Percentiles rank a stretch among this genome's conserved stretches.
phyloP scores from a whole-genome alignment of 2,329 filamentous ascomycete genomes.

The Fusarium tricinctum region DNA sequence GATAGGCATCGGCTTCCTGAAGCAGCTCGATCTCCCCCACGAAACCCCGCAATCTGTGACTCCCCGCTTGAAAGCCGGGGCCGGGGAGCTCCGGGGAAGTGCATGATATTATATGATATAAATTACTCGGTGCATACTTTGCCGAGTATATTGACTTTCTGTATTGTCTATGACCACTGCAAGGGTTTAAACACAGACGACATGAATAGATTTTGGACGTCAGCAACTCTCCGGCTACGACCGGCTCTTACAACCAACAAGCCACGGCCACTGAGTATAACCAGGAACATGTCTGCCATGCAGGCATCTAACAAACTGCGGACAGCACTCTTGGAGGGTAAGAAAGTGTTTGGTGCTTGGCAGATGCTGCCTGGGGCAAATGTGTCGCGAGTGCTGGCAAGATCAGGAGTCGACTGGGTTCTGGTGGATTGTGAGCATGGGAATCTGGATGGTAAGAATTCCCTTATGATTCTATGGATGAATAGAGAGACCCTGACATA shows the following conservation, averaged over 20 bases:
- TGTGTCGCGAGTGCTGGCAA: slow-evolving; percentile 70
- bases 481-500: slow-evolving; percentile 5
- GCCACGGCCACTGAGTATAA: slow-evolving; percentile 15
- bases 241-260: slow-evolving; percentile 30
- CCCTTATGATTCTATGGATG: background rate
- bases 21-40: slow-evolving; percentile 37
- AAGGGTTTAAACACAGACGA: background rate
- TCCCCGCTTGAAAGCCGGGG: slow-evolving; percentile 24
- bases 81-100: slow-evolving; percentile 10
- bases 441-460: slow-evolving; percentile 61
- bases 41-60: slow-evolving; percentile 41
- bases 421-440: slow-evolving; percentile 71
- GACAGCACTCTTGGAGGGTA: slow-evolving; percentile 63
- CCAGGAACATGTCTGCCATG: slow-evolving; percentile 53
- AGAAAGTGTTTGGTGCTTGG: slow-evolving; percentile 70
- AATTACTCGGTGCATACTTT: slow-evolving; percentile 12
- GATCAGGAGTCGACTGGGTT: slow-evolving; percentile 75
- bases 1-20: slow-evolving; percentile 17
- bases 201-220: slow-evolving; percentile 40
- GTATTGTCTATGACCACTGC: slow-evolving; percentile 11
- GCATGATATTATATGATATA: slow-evolving; percentile 12
- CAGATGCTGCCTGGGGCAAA: slow-evolving; percentile 74
- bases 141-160: slow-evolving; percentile 9
- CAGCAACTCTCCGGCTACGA: slow-evolving; percentile 32
- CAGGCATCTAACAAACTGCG: slow-evolving; percentile 63